Percentiles rank a stretch among this genome's conserved stretches.
These are phyloP conservation scores for Picochlorum sp. DNA, from an alignment of 139 green algal species.

Conservation along the genomic window DNA sequence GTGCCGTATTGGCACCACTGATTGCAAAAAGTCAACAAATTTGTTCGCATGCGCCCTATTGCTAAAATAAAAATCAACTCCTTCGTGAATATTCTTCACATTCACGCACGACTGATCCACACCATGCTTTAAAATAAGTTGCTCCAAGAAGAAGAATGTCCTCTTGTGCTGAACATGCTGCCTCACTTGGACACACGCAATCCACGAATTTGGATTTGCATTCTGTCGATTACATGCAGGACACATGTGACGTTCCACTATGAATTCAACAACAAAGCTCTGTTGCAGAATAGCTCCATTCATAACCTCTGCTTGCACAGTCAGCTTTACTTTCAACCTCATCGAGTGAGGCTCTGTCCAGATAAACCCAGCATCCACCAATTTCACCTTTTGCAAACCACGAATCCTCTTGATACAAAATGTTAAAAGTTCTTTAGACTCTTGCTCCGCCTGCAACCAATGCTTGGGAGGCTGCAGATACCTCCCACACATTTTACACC, in stretches of 20 bases:
- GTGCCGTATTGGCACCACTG: slow-evolving; percentile 29
- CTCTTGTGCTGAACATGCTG: slow-evolving; percentile 97
- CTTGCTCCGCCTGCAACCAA: slow-evolving; percentile 83
- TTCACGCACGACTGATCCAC: slow-evolving; percentile 66
- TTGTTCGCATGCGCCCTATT: slow-evolving; percentile 76
- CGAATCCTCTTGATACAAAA: slow-evolving; percentile 93
- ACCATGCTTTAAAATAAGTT: slow-evolving; percentile 93
- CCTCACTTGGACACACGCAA: slow-evolving; percentile 78
- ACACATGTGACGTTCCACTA: slow-evolving; percentile 95
- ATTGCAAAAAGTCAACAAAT: slow-evolving; percentile 92
- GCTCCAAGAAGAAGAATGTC: slow-evolving; percentile 98
- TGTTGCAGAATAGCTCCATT: slow-evolving; percentile 98
- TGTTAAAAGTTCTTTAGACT: slow-evolving; percentile 94
- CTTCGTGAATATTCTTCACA: slow-evolving; percentile 79
- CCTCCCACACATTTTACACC: slow-evolving; percentile 83
- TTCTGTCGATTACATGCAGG: slow-evolving; percentile 72
- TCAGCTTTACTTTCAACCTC: slow-evolving; percentile 92
- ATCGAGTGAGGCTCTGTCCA: slow-evolving; percentile 98
- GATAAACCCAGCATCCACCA: slow-evolving; percentile 97
- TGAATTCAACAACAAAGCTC: slow-evolving; percentile 88
- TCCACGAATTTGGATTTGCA: slow-evolving; percentile 93
- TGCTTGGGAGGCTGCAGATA: slow-evolving; percentile 94
- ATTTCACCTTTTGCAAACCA: slow-evolving; percentile 85
- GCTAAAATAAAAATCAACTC: slow-evolving; percentile 94
- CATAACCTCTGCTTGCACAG: slow-evolving; percentile 87